Percentiles rank a stretch among this genome's conserved stretches.
Evolutionary conservation across 352 stramenopile species (phyloP).

Genomic region (Blastocystis sp.): DNA sequence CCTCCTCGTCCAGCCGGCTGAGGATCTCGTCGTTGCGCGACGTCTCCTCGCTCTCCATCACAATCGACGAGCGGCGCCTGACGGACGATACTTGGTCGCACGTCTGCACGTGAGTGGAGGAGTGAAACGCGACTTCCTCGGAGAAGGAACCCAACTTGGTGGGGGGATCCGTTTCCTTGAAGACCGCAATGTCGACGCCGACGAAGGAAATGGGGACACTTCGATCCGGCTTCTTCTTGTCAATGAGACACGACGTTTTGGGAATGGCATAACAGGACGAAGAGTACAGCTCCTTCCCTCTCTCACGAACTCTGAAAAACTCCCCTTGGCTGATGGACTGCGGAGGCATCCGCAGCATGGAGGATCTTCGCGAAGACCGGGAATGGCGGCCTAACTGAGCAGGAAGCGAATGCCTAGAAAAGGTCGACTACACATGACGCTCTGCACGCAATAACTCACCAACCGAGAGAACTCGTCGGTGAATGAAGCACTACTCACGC

Average conservation of each 20-base stretch:
- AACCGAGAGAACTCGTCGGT: not conserved
- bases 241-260: not conserved
- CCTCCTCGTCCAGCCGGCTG: constrained; percentile 49
- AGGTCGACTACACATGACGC: not conserved
- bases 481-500: not conserved
- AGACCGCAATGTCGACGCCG: constrained; percentile 28
- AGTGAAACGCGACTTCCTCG: not conserved
- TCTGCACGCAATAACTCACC: not conserved
- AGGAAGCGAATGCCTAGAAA: not conserved
- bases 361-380: not conserved
- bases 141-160: not conserved
- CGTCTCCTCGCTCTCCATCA: constrained; percentile 64
- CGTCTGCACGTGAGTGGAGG: not conserved
- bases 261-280: constrained; percentile 57
- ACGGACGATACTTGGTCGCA: not conserved
- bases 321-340: constrained; percentile 44
- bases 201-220: constrained; percentile 10
- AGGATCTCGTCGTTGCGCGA: constrained; percentile 59
- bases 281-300: constrained; percentile 6
- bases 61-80: constrained; percentile 20
- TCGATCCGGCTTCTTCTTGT: not conserved
- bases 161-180: constrained; percentile 30
- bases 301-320: constrained; percentile 16
- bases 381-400: not conserved
- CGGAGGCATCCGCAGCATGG: not conserved